Base-by-base conservation (phyloP, 805 yeast genomes). In the Yamadazyma ubonensis region DNA sequence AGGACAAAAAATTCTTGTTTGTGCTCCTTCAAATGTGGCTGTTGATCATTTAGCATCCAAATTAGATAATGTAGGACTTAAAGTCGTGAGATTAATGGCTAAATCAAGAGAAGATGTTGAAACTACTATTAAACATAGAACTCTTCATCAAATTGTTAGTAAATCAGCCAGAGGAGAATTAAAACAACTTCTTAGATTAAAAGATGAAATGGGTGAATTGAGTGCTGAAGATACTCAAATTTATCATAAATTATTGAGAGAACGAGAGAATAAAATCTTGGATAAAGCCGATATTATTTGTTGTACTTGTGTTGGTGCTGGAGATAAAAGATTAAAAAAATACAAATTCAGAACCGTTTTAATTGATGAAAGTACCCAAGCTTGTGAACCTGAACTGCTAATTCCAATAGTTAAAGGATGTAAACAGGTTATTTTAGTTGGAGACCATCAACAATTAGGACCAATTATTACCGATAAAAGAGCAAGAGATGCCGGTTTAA, bases 1-100 rank as follows among this genome's bases (percentile, higher is more conserved):
- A 40, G 81, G 78, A 34, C 48, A 42, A 15, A 76, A 78, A 45
- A 79, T 89, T 6, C 70, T 90, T 29, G 96, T 89, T 2, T 87
- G 96, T 70, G 96, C 97, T 3, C 96, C 97, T 16, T 89, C 96
- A 15, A 90, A 90, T 60, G 91, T 90, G 36, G 97, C 96, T 0
- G 96, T 87, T 22, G 96, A 90, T 59, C 96, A 90, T 65, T 70
- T 90, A 41, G 87, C 96, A 2, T 74, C 73, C 7, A 84, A 89
- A 52, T 67, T 90, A 29, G 75, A 79, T 39, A 57, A 61, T n/a
- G 59, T 87, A 20, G 95, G 95, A 0, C 62, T 90, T 42, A 78
- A 78, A 14, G 96, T 88, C 25, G 85, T 86, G 11, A 73, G 97
- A 51, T 52, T 90, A 34, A 73, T 81, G 5, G 95, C 96, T 2